A percentile compares a stretch with the other conserved stretches of the same genome.
Conservation (phyloP, 2,329 filamentous ascomycete species). For the Curvularia sp. region DNA sequence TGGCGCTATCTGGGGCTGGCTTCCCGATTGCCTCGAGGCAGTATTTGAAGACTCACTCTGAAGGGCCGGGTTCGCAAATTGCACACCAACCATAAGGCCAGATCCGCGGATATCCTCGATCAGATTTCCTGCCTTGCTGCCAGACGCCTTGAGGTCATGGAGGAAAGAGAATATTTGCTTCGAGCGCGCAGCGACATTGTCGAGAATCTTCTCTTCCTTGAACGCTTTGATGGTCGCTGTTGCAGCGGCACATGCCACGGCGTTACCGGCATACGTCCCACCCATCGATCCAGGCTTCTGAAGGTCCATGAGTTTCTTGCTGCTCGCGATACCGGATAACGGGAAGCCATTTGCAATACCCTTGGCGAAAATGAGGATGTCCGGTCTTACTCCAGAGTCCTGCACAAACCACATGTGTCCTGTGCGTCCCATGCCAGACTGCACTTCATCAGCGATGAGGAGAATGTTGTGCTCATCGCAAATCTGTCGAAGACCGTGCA, state of each 20-base stretch:
- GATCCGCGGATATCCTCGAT: constrained; percentile 40
- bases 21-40: constrained; percentile 25
- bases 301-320: constrained; percentile 36
- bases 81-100: constrained; percentile 40
- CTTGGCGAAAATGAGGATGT: constrained; percentile 53
- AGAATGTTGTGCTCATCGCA: constrained; percentile 55
- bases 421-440: constrained; percentile 54
- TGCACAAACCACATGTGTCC: constrained; percentile 55
- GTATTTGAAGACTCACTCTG: constrained; percentile 32
- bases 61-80: constrained; percentile 31
- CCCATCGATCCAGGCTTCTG: constrained; percentile 43
- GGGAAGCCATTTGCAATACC: constrained; percentile 43
- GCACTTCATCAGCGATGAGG: constrained; percentile 54
- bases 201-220: constrained; percentile 37
- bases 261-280: constrained; percentile 41
- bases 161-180: constrained; percentile 39
- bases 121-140: constrained; percentile 35
- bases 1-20: constrained; percentile 34
- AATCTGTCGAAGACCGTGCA: constrained; percentile 50
- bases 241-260: constrained; percentile 39
- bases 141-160: constrained; percentile 30
- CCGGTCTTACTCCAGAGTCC: constrained; percentile 53
- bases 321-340: constrained; percentile 38
- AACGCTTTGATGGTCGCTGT: constrained; percentile 36
- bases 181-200: constrained; percentile 38